phyloP scores from a whole-genome alignment of 1,139 yeast species.

The Blastobotrys arbuscula region DNA sequence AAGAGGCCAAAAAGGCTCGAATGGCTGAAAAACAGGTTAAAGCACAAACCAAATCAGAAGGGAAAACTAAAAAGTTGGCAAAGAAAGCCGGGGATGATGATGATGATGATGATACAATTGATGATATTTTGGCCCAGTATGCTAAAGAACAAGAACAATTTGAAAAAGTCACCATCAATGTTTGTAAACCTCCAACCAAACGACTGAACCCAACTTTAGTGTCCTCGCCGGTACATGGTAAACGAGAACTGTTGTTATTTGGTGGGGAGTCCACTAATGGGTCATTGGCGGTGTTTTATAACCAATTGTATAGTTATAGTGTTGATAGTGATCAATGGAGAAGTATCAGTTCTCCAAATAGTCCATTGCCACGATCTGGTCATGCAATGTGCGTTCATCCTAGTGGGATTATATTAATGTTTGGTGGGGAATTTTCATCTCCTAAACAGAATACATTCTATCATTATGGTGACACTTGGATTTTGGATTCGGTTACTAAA shows the following conservation, averaged over 20 bases:
- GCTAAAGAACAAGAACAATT: conserved; percentile 73
- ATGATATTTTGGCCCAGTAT: conserved; percentile 71
- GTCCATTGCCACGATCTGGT: conserved; percentile 90
- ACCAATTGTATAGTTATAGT: conserved; percentile 70
- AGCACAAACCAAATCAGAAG: conserved; percentile 64
- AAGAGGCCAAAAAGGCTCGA: conserved; percentile 88
- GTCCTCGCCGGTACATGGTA: conserved; percentile 70
- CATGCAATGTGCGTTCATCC: conserved; percentile 95
- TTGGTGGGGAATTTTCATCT: conserved; percentile 96
- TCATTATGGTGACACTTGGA: conserved; percentile 96
- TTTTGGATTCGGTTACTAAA: conserved; percentile 72
- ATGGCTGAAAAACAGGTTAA: conserved; percentile 80
- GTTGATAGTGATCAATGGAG: conserved; percentile 83
- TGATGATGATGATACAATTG: conserved; percentile 86
- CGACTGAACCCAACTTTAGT: conserved; percentile 73
- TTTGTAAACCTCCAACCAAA: conserved; percentile 54
- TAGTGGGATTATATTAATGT: conserved; percentile 74
- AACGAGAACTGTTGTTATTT: conserved; percentile 71
- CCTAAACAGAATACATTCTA: conserved; percentile 95
- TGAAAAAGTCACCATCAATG: conserved; percentile 61
- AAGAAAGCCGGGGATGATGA: conserved; percentile 68
- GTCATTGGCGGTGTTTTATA: conserved; percentile 64
- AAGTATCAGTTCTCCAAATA: conserved; percentile 66
- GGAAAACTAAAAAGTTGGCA: conserved; percentile 66
- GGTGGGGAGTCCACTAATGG: conserved; percentile 72